Base-by-base conservation (phyloP, 495 filamentous ascomycete species). In the Daldinia concentrica region DNA sequence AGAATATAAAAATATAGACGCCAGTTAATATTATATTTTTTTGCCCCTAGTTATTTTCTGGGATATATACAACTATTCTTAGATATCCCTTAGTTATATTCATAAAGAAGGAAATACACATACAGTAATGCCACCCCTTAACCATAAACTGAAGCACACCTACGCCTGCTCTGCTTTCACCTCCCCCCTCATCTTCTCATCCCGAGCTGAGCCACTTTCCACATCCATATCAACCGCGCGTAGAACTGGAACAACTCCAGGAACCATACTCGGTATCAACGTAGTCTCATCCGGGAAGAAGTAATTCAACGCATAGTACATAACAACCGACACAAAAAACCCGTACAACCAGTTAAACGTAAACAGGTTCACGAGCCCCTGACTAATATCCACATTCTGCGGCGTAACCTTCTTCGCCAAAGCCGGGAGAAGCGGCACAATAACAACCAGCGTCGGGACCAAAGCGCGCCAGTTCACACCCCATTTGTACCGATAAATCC, bases 381-480 rank as follows among this genome's bases (percentile, higher is more conserved):
- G 57, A 30, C 50, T 50, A 27, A 77, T 68, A 19, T 34, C 32
- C 43, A 77, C 74, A 32, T 52, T 70, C 66, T 62, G 54, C 17
- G 74, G 74, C 41, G 74, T 65, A 9, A 77, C 74, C 63, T 71
- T 72, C 66, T 77, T 61, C 22, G 72, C 74, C 30, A 77, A 41
- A 19, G 72, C 72, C 58, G 74, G 74, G 15, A 77, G 61, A 55
- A 77, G 62, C 7, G 81, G 83, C 0, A 76, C 73, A 8, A 82
- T 72, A 3, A 78, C 75, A 8, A 80, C 69, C 8, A 81, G 55
- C 60, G 80, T 80, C 5, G 80, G 72, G 4, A 79, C 71, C 19
- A 77, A 76, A 4, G 82, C 82, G 17, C 82, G 78, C 81, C 81
- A 83, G 57, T 85, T 85, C 3, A 71, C 70, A 2, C 82, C 82